Percentiles rank a stretch among this genome's conserved stretches.
Evolutionary conservation across 306 rosid species (phyloP).

Genomic region (Vigna radiata): DNA sequence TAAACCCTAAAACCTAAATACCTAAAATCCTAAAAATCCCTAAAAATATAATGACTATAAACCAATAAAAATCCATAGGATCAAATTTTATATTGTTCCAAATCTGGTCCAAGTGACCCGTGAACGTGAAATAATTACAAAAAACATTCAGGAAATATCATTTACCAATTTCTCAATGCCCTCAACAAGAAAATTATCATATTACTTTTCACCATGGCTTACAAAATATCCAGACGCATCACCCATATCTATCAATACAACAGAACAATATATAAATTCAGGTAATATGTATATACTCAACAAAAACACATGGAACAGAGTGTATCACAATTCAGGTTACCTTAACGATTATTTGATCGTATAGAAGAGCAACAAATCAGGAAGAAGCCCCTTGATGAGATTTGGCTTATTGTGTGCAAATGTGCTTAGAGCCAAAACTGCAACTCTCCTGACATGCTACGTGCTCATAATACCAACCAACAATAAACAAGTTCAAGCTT

Average conservation of each 20-base stretch:
- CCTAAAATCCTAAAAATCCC: too few relatives aligned
- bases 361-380: conserved; percentile 91
- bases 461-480: too few relatives aligned
- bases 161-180: not conserved
- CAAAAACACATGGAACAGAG: conserved; percentile 14
- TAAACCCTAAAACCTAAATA: too few relatives aligned
- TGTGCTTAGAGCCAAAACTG: conserved; percentile 96
- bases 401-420: conserved; percentile 99
- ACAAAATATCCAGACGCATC: not conserved
- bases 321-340: conserved; percentile 47
- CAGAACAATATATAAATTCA: not conserved
- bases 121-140: too few relatives aligned
- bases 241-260: conserved; percentile 3
- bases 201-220: not conserved
- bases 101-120: too few relatives aligned
- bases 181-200: not conserved
- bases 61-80: too few relatives aligned
- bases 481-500: too few relatives aligned
- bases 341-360: conserved; percentile 96
- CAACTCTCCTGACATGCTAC: conserved; percentile 99
- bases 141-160: too few relatives aligned
- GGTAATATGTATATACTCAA: conserved; percentile 2
- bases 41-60: too few relatives aligned
- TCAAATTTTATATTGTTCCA: too few relatives aligned
- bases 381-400: conserved; percentile 94